Conservation (phyloP, 2,329 filamentous ascomycete species). For the Colletotrichum lini region DNA sequence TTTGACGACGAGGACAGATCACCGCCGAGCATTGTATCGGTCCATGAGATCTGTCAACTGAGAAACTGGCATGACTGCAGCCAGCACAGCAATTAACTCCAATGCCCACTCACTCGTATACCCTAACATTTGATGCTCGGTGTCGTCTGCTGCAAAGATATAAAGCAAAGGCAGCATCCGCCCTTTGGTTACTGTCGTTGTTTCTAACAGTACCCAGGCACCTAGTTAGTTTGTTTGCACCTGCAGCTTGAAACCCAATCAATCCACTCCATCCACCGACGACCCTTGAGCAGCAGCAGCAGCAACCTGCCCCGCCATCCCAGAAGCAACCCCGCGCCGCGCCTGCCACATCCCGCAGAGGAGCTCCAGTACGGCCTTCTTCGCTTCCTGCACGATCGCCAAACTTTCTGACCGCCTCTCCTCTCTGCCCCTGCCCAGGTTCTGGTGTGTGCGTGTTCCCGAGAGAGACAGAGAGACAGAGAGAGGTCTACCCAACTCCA, state of each 20-base stretch:
- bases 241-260: slow-evolving; percentile 10
- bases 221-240: slow-evolving; percentile 4
- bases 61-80: background rate
- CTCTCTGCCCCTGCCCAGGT: background rate
- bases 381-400: slow-evolving; percentile 13
- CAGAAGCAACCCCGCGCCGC: slow-evolving; percentile 36
- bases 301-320: slow-evolving; percentile 37
- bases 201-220: background rate
- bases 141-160: background rate
- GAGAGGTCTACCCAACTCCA: background rate
- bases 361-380: slow-evolving; percentile 20
- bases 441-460: background rate
- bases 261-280: background rate
- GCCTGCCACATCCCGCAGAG: slow-evolving; percentile 35
- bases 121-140: background rate
- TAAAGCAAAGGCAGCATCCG: slow-evolving; percentile 6
- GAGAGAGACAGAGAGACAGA: too few species aligned
- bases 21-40: background rate
- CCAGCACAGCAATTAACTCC: background rate
- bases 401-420: slow-evolving; percentile 6
- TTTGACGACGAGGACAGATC: slow-evolving; percentile 34
- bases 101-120: background rate
- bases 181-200: background rate
- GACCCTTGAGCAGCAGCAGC: slow-evolving; percentile 26
- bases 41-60: slow-evolving; percentile 25